Evolutionary conservation across 2,329 filamentous ascomycete genomes (phyloP).

Genomic region (Rhynchosporium graminicola): DNA sequence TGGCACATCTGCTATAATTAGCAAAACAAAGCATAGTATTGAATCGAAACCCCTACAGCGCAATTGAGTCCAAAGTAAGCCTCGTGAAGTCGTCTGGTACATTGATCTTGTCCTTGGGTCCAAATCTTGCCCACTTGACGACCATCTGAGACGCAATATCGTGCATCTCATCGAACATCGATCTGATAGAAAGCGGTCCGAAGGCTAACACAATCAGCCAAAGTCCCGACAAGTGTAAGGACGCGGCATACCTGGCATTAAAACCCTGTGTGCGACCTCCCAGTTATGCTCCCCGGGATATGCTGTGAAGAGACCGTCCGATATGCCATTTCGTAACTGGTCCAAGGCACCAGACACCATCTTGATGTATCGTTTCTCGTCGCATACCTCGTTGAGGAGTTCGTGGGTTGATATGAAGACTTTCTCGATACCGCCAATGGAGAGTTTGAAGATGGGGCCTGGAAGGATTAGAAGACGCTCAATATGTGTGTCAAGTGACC

Average conservation of each 20-base stretch:
- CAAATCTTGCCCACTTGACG: conserved; percentile 68
- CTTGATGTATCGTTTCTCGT: conserved; percentile 68
- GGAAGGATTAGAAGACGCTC: neutral
- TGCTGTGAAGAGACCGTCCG: conserved; percentile 62
- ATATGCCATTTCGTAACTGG: conserved; percentile 58
- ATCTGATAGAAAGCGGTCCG: conserved; percentile 65
- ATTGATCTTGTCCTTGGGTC: conserved; percentile 54
- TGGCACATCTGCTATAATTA: conserved; percentile 46
- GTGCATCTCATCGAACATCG: conserved; percentile 70
- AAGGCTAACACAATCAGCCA: conserved; percentile 50
- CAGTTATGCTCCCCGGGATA: conserved; percentile 57
- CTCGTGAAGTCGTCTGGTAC: conserved; percentile 69
- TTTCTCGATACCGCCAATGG: conserved; percentile 44
- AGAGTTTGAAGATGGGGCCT: conserved; percentile 57
- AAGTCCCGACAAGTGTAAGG: neutral
- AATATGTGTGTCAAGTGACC: neutral
- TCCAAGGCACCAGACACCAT: conserved; percentile 50
- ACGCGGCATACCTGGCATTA: conserved; percentile 51
- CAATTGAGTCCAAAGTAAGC: conserved; percentile 70
- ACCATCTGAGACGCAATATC: conserved; percentile 67
- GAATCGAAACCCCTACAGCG: conserved; percentile 44
- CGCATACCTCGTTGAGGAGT: conserved; percentile 62
- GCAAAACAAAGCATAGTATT: neutral
- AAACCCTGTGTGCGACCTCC: conserved; percentile 64
- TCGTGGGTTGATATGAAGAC: conserved; percentile 55